Conservation (phyloP, 2,329 filamentous ascomycete genomes). For the Pseudocercospora macadamiae region DNA sequence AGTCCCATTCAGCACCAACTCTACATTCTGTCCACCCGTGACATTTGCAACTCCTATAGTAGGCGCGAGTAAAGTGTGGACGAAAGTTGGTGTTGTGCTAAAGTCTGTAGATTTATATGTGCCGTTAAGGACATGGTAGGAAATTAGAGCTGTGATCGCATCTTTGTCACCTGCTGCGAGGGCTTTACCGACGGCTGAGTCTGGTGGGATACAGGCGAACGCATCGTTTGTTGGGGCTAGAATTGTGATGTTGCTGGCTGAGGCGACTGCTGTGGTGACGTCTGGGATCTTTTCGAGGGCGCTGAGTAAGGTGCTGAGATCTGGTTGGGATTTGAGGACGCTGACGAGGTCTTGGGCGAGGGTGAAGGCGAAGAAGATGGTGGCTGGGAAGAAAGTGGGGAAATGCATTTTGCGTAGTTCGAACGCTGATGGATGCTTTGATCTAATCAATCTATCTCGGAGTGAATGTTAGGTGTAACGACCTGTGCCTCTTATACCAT, state of each 20-base stretch:
- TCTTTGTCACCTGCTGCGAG: slow-evolving; percentile 3
- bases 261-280: slow-evolving; percentile 18
- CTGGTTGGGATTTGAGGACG: slow-evolving; percentile 15
- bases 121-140: slow-evolving; percentile 19
- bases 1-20: slow-evolving; percentile 38
- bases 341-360: slow-evolving; percentile 20
- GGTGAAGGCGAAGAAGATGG: not conserved
- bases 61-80: slow-evolving; percentile 6
- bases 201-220: slow-evolving; percentile 51
- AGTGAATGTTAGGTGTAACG: not conserved
- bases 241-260: slow-evolving; percentile 57
- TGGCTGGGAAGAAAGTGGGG: not conserved
- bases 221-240: slow-evolving; percentile 65
- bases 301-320: slow-evolving; percentile 21
- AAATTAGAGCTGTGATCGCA: slow-evolving; percentile 10
- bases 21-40: slow-evolving; percentile 44
- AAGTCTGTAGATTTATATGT: slow-evolving; percentile 8
- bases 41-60: slow-evolving; percentile 37
- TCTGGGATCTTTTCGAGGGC: slow-evolving; percentile 26
- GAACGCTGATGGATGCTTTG: not conserved
- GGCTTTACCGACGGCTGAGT: slow-evolving; percentile 10
- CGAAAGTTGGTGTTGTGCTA: slow-evolving; percentile 5
- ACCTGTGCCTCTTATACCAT: not conserved
- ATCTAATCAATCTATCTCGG: not conserved
- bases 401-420: not conserved